phyloP scores from a whole-genome alignment of 352 stramenopile species.

The Phytopythium montanum region DNA sequence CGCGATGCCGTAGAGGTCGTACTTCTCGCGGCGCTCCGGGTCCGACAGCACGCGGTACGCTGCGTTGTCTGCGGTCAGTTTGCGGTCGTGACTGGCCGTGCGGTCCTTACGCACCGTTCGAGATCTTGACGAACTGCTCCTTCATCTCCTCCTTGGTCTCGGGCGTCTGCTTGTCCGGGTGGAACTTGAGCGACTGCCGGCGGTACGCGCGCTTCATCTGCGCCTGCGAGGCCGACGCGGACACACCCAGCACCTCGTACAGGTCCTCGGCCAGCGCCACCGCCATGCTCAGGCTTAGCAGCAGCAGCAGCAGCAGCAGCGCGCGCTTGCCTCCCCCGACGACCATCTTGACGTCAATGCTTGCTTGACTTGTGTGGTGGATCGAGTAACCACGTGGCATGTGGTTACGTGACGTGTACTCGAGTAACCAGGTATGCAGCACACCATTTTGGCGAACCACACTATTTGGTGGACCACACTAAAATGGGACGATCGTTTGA shows the following conservation, averaged over 20 bases:
- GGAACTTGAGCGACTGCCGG: slow-evolving; percentile 92
- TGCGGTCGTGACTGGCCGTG: neutral
- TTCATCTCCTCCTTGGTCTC: slow-evolving; percentile 55
- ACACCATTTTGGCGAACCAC: too few species aligned
- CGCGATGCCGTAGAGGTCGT: slow-evolving; percentile 75
- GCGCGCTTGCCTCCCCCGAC: slow-evolving; percentile 7
- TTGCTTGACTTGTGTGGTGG: neutral
- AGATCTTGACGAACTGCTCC: slow-evolving; percentile 75
- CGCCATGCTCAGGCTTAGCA: slow-evolving; percentile 41
- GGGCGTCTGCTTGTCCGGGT: slow-evolving; percentile 92
- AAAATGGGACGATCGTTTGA: too few species aligned
- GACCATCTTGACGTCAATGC: too few species aligned
- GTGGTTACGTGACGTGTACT: too few species aligned
- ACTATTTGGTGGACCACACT: too few species aligned
- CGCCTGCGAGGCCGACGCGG: slow-evolving; percentile 35
- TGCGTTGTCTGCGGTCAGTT: slow-evolving; percentile 10
- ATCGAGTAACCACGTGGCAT: neutral
- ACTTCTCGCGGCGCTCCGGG: slow-evolving; percentile 68
- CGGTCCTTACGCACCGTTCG: slow-evolving; percentile 37
- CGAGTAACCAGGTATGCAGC: too few species aligned
- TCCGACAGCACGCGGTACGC: slow-evolving; percentile 77
- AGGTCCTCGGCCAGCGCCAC: slow-evolving; percentile 47
- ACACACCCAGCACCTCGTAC: slow-evolving; percentile 67
- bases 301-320: slow-evolving; percentile 18
- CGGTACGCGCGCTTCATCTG: slow-evolving; percentile 86